These are phyloP conservation scores for Alternaria sp. DNA, from an alignment of 2,329 filamentous ascomycete species.

Conservation along the genomic window DNA sequence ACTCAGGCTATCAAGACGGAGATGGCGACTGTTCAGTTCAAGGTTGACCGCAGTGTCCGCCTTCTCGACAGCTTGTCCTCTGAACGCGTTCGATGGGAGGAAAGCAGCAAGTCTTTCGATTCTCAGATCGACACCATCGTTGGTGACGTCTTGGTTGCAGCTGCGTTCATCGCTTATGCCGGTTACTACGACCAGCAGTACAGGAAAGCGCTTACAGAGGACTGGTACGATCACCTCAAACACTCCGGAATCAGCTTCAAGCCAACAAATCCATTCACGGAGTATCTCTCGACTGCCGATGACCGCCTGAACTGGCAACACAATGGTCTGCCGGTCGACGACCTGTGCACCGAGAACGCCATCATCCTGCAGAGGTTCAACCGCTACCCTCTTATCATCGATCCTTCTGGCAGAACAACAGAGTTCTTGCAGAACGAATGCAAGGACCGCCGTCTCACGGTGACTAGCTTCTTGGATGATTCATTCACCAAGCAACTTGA, in stretches of 20 bases:
- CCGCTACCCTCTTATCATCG: slow-evolving; percentile 96
- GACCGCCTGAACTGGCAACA: slow-evolving; percentile 95
- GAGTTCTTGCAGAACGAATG: slow-evolving; percentile 96
- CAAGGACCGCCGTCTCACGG: slow-evolving; percentile 89
- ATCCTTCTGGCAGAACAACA: slow-evolving; percentile 91
- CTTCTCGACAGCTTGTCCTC: slow-evolving; percentile 94
- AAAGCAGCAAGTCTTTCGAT: slow-evolving; percentile 96
- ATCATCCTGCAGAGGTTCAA: slow-evolving; percentile 98
- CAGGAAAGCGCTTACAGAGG: slow-evolving; percentile 95
- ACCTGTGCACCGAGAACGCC: slow-evolving; percentile 97
- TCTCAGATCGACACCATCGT: slow-evolving; percentile 97
- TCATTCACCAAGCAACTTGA: slow-evolving; percentile 98
- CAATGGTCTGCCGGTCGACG: slow-evolving; percentile 90
- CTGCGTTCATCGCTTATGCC: slow-evolving; percentile 94
- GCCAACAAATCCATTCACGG: slow-evolving; percentile 89
- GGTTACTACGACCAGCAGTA: slow-evolving; percentile 98
- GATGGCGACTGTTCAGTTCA: slow-evolving; percentile 96
- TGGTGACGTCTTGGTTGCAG: slow-evolving; percentile 93
- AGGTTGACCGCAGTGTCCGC: slow-evolving; percentile 94
- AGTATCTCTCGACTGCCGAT: slow-evolving; percentile 95
- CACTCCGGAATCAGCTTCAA: slow-evolving; percentile 95
- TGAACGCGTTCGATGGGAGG: slow-evolving; percentile 92
- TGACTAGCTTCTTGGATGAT: slow-evolving; percentile 97
- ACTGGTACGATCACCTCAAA: slow-evolving; percentile 93
- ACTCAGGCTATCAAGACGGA: slow-evolving; percentile 96